Conservation (phyloP, 345 rosid genomes). For the Erodium maritimum region DNA sequence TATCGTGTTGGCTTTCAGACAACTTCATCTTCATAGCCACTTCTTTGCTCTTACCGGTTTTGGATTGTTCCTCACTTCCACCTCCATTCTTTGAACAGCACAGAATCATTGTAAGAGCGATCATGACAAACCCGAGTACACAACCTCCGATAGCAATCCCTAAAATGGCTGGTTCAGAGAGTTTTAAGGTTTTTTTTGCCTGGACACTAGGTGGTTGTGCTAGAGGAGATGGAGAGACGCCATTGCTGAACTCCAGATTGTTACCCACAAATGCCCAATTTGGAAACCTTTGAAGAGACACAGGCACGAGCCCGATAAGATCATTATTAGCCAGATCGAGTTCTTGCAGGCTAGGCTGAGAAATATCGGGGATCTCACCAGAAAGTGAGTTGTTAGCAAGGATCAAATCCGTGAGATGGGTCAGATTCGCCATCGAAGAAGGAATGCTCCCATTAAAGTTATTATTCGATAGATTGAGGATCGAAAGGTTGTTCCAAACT, state of each 20-base stretch:
- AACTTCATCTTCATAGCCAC: constrained; percentile 34
- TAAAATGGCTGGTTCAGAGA: constrained; percentile 38
- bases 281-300: constrained; percentile 60
- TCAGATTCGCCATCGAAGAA: constrained; percentile 34
- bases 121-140: constrained; percentile 24
- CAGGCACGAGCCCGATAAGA: constrained; percentile 54
- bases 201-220: constrained; percentile 29
- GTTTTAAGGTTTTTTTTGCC: constrained; percentile 19
- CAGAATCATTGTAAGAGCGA: constrained; percentile 31
- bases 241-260: constrained; percentile 28
- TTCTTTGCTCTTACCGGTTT: constrained; percentile 32
- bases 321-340: constrained; percentile 56
- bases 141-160: constrained; percentile 45
- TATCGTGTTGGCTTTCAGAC: constrained; percentile 45
- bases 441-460: constrained; percentile 56
- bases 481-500: constrained; percentile 45
- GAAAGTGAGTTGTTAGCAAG: constrained; percentile 65
- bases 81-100: constrained; percentile 26
- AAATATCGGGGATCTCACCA: constrained; percentile 53
- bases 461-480: constrained; percentile 56
- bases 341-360: constrained; percentile 35
- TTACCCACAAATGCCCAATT: constrained; percentile 51
- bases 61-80: constrained; percentile 13
- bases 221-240: constrained; percentile 25
- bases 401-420: constrained; percentile 37